Conservation (phyloP, 2,329 filamentous ascomycete genomes). For the Teratosphaeria viscida region DNA sequence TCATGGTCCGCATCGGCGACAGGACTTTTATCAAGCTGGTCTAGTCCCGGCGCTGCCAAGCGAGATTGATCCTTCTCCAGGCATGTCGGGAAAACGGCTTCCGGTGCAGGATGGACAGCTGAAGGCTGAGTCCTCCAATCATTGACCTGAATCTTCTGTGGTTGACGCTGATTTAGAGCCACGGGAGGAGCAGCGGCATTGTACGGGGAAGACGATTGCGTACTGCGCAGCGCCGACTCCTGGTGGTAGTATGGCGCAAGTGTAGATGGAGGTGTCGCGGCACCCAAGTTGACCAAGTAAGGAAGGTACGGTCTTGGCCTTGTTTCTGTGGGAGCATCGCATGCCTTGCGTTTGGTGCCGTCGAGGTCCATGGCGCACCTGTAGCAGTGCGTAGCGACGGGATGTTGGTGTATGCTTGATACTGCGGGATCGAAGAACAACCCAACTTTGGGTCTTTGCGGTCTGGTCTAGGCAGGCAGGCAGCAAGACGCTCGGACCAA, state of each 20-base stretch:
- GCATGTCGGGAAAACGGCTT: background rate
- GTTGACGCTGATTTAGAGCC: background rate
- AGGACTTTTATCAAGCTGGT: background rate
- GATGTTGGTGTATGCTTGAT: background rate
- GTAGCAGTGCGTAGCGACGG: background rate
- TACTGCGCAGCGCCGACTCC: conserved; percentile 5
- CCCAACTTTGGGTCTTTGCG: background rate
- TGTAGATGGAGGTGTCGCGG: background rate
- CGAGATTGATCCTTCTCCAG: background rate
- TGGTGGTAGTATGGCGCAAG: conserved; percentile 2
- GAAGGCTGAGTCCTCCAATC: background rate
- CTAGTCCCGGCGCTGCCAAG: background rate
- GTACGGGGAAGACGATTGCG: background rate
- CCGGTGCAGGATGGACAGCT: background rate
- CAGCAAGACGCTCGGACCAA: background rate
- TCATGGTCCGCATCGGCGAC: background rate
- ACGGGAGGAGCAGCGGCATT: background rate
- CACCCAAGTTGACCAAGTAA: background rate
- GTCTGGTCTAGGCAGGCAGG: background rate
- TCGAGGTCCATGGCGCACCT: background rate
- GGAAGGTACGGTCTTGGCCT: background rate
- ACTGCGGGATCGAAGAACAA: background rate
- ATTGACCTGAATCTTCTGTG: background rate
- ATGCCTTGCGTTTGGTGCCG: conserved; percentile 2
- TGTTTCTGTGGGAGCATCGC: background rate